These are phyloP conservation scores for Apiotrichum porosum DNA, from an alignment of 1,284 basidiomycete species.

Conservation along the genomic window DNA sequence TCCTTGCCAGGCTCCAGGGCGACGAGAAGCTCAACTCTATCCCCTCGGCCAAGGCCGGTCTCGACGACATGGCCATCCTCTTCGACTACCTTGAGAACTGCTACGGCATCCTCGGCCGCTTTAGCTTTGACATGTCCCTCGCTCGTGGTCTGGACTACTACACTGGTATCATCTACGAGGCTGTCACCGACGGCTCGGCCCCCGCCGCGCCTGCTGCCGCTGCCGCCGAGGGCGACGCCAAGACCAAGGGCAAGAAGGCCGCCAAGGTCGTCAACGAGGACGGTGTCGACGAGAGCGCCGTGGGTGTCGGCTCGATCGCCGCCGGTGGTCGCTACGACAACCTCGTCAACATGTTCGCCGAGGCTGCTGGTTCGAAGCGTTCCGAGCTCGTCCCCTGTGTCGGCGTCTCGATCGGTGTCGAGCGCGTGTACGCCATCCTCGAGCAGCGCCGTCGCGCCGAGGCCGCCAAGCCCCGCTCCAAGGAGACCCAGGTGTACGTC, in stretches of 20 bases:
- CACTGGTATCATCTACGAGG: conserved; percentile 98
- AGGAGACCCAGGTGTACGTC: conserved; percentile 92
- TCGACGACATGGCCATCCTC: conserved; percentile 84
- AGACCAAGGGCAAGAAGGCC: conserved; percentile 51
- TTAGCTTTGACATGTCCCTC: conserved; percentile 93
- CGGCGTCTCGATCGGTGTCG: conserved; percentile 88
- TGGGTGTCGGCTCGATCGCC: conserved; percentile 96
- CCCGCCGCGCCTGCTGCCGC: conserved; percentile 60
- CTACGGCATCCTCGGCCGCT: conserved; percentile 73
- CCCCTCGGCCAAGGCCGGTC: conserved; percentile 70
- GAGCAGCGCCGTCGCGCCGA: conserved; percentile 77
- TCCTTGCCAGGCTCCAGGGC: conserved; percentile 68
- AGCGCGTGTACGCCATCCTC: conserved; percentile 90
- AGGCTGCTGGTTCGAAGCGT: conserved; percentile 61
- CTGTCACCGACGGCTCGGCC: conserved; percentile 85
- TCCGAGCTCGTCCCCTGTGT: conserved; percentile 72
- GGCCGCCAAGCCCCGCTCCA: conserved; percentile 61
- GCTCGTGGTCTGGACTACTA: conserved; percentile 98
- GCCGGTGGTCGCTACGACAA: conserved; percentile 96
- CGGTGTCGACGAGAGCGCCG: conserved; percentile 84
- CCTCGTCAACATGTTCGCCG: conserved; percentile 89
- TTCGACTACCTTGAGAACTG: conserved; percentile 73
- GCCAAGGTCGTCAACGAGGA: conserved; percentile 57
- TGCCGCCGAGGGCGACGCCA: conserved; percentile 35
- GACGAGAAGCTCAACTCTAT: conserved; percentile 69